phyloP scores from a whole-genome alignment of 371 early-diverging fungal species.

The Parasitella parasitica region DNA sequence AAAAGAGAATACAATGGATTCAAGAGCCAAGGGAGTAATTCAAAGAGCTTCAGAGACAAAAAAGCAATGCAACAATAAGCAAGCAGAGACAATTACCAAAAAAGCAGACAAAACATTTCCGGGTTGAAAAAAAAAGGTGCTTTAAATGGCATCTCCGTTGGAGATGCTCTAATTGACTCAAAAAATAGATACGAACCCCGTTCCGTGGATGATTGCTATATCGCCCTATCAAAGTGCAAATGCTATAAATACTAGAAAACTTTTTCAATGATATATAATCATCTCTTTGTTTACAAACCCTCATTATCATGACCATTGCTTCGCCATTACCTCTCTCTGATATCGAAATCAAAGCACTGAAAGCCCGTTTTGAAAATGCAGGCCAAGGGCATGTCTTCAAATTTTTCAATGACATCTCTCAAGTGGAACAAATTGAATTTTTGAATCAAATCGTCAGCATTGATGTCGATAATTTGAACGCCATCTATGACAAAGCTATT shows the following conservation, averaged over 20 bases:
- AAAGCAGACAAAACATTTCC: too few relatives aligned
- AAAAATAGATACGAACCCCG: neutral
- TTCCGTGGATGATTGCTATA: conserved; percentile 5
- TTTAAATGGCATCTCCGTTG: too few relatives aligned
- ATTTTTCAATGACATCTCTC: conserved; percentile 70
- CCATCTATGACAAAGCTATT: conserved; percentile 75
- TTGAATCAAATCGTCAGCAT: conserved; percentile 69
- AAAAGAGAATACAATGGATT: too few relatives aligned
- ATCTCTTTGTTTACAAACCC: neutral
- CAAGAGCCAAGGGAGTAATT: too few relatives aligned
- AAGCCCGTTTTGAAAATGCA: conserved; percentile 67
- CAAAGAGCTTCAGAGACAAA: too few relatives aligned
- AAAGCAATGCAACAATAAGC: too few relatives aligned
- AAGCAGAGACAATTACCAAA: too few relatives aligned
- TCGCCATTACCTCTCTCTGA: conserved; percentile 25
- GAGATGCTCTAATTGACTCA: too few relatives aligned
- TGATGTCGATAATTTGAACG: conserved; percentile 80
- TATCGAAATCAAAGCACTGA: conserved; percentile 49
- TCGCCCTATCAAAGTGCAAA: neutral
- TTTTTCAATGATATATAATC: conserved; percentile 2
- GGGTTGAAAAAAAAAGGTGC: too few relatives aligned
- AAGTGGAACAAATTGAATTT: conserved; percentile 58
- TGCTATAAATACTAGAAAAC: conserved; percentile 3
- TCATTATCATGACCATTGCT: conserved; percentile 27
- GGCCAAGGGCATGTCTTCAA: conserved; percentile 91